Evolutionary conservation across 805 yeast genomes (phyloP), one percentile per base, ranked within the genome.

Genomic region (Candida ipomoeae): DNA sequence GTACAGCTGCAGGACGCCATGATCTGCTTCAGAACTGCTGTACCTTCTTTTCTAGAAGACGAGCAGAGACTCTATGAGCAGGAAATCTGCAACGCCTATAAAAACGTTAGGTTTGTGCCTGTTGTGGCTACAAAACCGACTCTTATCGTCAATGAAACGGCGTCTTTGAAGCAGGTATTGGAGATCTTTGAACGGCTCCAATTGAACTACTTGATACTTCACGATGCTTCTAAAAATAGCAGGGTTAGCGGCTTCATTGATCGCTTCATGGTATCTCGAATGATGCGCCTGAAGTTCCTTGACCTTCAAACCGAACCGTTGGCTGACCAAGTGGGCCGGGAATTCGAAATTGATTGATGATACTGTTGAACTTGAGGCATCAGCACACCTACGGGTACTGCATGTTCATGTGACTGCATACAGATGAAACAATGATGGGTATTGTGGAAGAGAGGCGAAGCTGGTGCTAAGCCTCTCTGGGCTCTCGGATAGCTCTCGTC

Each of bases 111-210:
- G 33, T 29, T 51, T 11, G 44, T 57, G 13, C 48, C 50, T 6
- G 45, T 57, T 10, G 49, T 37, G 17, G 23, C 48, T 20, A 54
- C 54, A 33, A 45, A 58, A 21, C 57, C 65, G 3, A 59, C 59
- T 17, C 54, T 70, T 13, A 56, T 65, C 1, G 55, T 68, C 26
- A 68, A 68, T 51, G 68, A 66, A 38, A 47, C 52, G 20, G 63
- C 71, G 1, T 68, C 76, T 2, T 53, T 67, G 14, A 57, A 68
- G 8, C 59, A 67, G 18, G 62, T 69, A 11, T 48, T 73, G 17
- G 75, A 73, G 50, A 56, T 63, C 13, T 73, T 73, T 52, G 77
- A 73, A 49, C 67, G 71, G 42, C 57, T 73, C 40, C 65, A 67
- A 44, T 50, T 71, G 55, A 73, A 73, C 59, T 65, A 68, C 50